A percentile compares a stretch with the other conserved stretches of the same genome.
Evolutionary conservation across 192 early-diverging fungal species (phyloP).

Genomic region (Backusella morwellensis): DNA sequence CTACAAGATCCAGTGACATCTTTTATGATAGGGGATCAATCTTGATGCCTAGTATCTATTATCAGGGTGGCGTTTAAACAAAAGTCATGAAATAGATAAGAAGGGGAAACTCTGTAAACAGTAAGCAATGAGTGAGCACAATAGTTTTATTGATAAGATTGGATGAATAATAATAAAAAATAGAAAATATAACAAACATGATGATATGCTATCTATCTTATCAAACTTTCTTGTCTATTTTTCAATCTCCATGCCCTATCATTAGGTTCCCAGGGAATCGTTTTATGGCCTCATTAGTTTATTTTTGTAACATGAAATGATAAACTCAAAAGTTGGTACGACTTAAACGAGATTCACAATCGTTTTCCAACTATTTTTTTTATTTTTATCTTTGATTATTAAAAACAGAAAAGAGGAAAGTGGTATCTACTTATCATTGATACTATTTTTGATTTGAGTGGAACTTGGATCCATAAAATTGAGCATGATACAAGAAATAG

Average conservation of each 20-base stretch:
- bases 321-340: not conserved
- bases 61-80: not conserved
- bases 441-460: not conserved
- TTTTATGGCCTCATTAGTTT: not conserved
- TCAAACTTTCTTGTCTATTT: not conserved
- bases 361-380: not conserved
- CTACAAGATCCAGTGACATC: not conserved
- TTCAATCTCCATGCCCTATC: constrained; percentile 1
- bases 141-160: not conserved
- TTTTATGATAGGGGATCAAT: not conserved
- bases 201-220: constrained; percentile 1
- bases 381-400: not conserved
- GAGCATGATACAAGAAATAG: not conserved
- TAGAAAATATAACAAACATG: not conserved
- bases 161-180: not conserved
- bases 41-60: not conserved
- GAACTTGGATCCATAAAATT: not conserved
- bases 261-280: not conserved
- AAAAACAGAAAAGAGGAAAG: not conserved
- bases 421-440: not conserved
- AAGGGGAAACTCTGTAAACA: not conserved
- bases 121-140: not conserved
- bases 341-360: not conserved
- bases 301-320: not conserved
- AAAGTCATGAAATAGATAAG: not conserved